Evolutionary conservation across 2,329 filamentous ascomycete species (phyloP), one percentile per base, ranked within the genome.

Genomic region (Elsinoe australis): DNA sequence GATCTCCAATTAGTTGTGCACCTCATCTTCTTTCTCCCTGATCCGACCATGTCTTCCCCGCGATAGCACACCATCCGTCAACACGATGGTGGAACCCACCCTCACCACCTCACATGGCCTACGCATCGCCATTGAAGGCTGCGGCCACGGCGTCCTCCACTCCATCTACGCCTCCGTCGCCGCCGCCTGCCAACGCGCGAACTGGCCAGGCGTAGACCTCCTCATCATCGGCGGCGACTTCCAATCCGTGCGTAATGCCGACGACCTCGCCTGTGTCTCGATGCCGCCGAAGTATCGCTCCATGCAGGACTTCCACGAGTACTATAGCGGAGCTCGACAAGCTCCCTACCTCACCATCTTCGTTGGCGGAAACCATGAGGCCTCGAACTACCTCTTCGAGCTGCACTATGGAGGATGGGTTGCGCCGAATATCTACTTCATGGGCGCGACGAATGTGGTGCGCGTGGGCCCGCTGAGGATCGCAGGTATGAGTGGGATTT

Each of bases 321-420:
- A 96, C 71, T 98, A 98, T 66, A 84, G 82, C 46, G 92, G 92
- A 38, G 65, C 70, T 14, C 78, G 79, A 49, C 76, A 65, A 34
- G 92, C 92, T 0, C 92, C 92, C 0, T 94, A 88, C 61, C 74
- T 94, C 36, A 98, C 92, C 12, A 71, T 96, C 35, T 96, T 96
- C 67, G 82, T 95, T 44, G 89, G 83, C 34, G 92, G 92, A 2
- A 98, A 98, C 62, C 92, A 98, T 60, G 92, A 98, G 69, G 90
- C 92, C 0, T 85, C 85, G 59, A 88, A 85, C 44, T 81, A 96
- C 65, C 71, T 95, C 4, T 92, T 82, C 72, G 92, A 98, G 67
- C 76, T 98, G 0, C 94, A 87, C 69, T 94, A 96, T 62, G 92
- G 92, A 45, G 92, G 92, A 44, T 98, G 92, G 92, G 92, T 87